phyloP scores from a whole-genome alignment of 2,329 filamentous ascomycete species.

The Colletotrichum shisoi region DNA sequence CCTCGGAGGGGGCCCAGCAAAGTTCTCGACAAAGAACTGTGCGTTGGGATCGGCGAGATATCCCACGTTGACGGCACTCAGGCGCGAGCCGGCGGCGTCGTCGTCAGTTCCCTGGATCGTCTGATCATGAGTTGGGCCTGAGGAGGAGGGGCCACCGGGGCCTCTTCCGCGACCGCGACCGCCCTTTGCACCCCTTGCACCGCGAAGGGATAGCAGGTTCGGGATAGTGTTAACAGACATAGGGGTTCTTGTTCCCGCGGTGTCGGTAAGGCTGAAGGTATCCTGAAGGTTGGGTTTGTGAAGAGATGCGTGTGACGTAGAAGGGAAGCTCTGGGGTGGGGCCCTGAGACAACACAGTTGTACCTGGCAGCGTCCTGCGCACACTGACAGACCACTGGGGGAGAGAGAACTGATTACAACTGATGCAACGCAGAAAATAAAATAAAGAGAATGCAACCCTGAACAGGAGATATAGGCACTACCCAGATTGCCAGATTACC shows the following conservation, averaged over 20 bases:
- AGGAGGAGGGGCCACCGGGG: conserved; percentile 42
- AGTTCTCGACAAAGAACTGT: conserved; percentile 67
- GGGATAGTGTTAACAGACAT: conserved; percentile 82
- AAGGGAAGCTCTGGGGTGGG: conserved; percentile 19
- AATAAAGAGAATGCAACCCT: neutral
- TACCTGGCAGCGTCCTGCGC: neutral
- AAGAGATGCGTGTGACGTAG: conserved; percentile 25
- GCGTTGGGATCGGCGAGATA: conserved; percentile 88
- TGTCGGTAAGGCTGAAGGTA: neutral
- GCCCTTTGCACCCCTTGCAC: conserved; percentile 54
- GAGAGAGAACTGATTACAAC: too few relatives aligned
- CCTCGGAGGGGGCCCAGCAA: conserved; percentile 60
- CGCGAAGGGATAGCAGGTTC: conserved; percentile 71
- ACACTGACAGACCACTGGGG: conserved; percentile 17
- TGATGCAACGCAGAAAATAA: neutral
- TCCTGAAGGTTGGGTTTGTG: neutral
- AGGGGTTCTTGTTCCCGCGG: conserved; percentile 21
- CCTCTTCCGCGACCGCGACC: conserved; percentile 49
- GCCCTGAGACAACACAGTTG: conserved; percentile 8
- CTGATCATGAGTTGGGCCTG: conserved; percentile 66
- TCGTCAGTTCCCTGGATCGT: conserved; percentile 88
- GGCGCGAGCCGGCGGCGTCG: conserved; percentile 85
- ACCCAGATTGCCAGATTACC: neutral
- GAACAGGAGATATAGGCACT: conserved; percentile 1
- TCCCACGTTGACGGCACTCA: conserved; percentile 86